Evolutionary conservation across 495 filamentous ascomycete genomes (phyloP).

Genomic region (Mycothermus thermophilus): DNA sequence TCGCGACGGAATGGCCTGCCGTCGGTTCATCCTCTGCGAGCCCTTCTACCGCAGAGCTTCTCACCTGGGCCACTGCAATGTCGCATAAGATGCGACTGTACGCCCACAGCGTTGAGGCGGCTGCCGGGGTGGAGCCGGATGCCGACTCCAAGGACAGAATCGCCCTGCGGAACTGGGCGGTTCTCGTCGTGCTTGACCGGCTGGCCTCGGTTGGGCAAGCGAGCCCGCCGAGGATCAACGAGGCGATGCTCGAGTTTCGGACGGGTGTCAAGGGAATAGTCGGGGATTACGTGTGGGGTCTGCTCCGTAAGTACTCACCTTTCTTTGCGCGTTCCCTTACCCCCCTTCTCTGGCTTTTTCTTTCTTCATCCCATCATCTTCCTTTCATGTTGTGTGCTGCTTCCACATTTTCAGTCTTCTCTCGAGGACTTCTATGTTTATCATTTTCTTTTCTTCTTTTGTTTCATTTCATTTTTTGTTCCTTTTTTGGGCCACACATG

Average conservation of each 20-base stretch:
- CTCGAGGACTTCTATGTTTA: no score
- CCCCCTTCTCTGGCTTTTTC: constrained; percentile 11
- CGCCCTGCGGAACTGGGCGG: constrained; percentile 59
- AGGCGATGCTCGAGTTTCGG: constrained; percentile 46
- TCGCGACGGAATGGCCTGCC: constrained; percentile 39
- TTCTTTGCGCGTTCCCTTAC: not conserved
- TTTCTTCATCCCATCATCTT: no score
- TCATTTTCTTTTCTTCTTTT: no score
- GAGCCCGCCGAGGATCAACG: constrained; percentile 41
- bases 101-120: constrained; percentile 16
- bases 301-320: constrained; percentile 48
- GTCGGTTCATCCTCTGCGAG: constrained; percentile 18
- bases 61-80: constrained; percentile 39
- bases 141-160: constrained; percentile 58
- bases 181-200: constrained; percentile 56
- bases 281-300: constrained; percentile 47
- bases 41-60: not conserved
- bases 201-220: constrained; percentile 61
- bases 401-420: no score
- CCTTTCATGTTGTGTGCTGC: no score
- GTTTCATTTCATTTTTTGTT: no score
- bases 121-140: constrained; percentile 30
- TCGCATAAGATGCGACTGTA: constrained; percentile 46
- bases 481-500: no score
- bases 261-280: constrained; percentile 52